A percentile compares a stretch with the other conserved stretches of the same genome.
These are phyloP conservation scores for Chondrostereum purpureum DNA, from an alignment of 1,284 basidiomycete species.

Conservation along the genomic window DNA sequence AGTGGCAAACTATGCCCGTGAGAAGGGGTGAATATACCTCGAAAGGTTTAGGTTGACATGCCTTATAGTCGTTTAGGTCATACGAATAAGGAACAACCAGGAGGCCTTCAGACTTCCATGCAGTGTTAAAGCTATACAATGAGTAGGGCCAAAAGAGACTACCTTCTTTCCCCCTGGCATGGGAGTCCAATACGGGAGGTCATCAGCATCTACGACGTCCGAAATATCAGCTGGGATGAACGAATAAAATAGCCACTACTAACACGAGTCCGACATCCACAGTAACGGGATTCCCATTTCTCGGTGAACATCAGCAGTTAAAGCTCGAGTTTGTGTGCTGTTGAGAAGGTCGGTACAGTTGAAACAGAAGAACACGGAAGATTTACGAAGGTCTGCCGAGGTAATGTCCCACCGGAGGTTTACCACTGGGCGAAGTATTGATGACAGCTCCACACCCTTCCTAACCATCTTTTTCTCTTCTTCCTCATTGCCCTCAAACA, in stretches of 20 bases:
- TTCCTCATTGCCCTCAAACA: constrained; percentile 8
- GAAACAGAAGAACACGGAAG: too few species aligned
- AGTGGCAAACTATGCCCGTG: constrained; percentile 8
- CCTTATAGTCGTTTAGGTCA: constrained; percentile 11
- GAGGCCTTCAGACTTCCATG: not conserved
- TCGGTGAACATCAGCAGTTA: constrained; percentile 8
- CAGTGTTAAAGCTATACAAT: not conserved
- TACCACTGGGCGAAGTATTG: constrained; percentile 1
- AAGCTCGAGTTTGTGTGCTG: constrained; percentile 4
- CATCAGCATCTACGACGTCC: not conserved
- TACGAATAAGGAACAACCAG: constrained; percentile 2
- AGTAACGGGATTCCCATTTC: constrained; percentile 8
- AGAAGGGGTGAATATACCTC: too few species aligned
- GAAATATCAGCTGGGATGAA: not conserved
- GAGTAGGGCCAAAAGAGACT: constrained; percentile 11
- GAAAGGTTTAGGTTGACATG: too few species aligned
- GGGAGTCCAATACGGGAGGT: constrained; percentile 5
- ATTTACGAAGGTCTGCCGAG: constrained; percentile 6
- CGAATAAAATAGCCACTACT: constrained; percentile 10
- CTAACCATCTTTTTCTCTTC: constrained; percentile 11
- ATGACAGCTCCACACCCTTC: constrained; percentile 7
- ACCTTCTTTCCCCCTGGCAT: constrained; percentile 10
- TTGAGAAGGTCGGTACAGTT: constrained; percentile 2
- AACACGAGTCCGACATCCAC: constrained; percentile 11
- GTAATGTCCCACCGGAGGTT: constrained; percentile 12